Evolutionary conservation across 1,284 basidiomycete genomes (phyloP).

Genomic region (Entoloma clypeatum): DNA sequence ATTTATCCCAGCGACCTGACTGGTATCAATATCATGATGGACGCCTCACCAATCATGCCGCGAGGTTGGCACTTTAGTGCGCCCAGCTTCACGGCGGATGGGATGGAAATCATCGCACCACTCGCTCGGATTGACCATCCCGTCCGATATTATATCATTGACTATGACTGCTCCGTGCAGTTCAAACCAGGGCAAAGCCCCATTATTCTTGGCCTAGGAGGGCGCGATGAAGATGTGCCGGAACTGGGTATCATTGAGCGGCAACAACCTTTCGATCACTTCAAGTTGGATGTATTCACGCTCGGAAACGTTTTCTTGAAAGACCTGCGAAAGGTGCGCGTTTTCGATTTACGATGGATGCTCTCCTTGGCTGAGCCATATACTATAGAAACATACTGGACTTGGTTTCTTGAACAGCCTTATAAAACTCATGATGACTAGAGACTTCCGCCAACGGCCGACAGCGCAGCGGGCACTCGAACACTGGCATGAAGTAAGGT

Average conservation of each 20-base stretch:
- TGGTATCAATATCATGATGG: conserved; percentile 32
- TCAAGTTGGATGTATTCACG: conserved; percentile 28
- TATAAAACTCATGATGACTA: conserved; percentile 21
- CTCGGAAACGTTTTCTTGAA: conserved; percentile 24
- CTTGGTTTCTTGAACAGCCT: conserved; percentile 23
- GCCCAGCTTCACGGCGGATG: conserved; percentile 23
- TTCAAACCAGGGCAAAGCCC: conserved; percentile 19
- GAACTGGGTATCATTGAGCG: conserved; percentile 23
- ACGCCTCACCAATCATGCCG: conserved; percentile 26
- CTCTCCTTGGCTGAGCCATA: neutral
- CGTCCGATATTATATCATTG: conserved; percentile 31
- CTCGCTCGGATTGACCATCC: conserved; percentile 23
- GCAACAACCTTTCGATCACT: conserved; percentile 25
- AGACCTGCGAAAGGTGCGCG: conserved; percentile 21
- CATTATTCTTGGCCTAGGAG: conserved; percentile 23
- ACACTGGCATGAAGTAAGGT: too few relatives aligned
- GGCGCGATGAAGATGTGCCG: conserved; percentile 25
- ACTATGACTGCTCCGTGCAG: conserved; percentile 26
- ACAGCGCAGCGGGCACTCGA: too few relatives aligned
- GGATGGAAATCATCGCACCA: conserved; percentile 19
- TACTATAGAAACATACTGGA: conserved; percentile 22
- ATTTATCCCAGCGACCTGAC: conserved; percentile 30
- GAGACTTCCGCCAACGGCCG: too few relatives aligned
- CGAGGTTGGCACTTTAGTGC: conserved; percentile 29
- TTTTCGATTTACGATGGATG: neutral